phyloP scores from a whole-genome alignment of 1,284 basidiomycete genomes.

The Boletus sp. region DNA sequence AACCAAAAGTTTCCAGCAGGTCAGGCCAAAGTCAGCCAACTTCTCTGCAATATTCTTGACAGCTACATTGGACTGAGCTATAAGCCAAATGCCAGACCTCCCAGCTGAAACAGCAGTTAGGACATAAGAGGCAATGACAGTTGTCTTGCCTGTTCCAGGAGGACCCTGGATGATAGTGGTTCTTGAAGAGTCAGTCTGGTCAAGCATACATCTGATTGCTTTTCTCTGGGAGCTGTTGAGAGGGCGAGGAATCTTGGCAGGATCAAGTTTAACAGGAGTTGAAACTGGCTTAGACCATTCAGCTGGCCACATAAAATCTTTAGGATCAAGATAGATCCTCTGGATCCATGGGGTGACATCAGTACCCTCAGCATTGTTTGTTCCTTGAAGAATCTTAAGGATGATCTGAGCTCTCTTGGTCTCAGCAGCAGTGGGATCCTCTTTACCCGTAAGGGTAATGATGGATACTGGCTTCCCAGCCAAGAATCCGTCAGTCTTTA shows the following conservation, averaged over 20 bases:
- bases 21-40: constrained; percentile 36
- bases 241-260: constrained; percentile 20
- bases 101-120: constrained; percentile 29
- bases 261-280: constrained; percentile 16
- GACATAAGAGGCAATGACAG: constrained; percentile 49
- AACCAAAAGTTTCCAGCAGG: constrained; percentile 43
- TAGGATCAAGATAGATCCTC: constrained; percentile 46
- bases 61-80: constrained; percentile 51
- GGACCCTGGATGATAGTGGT: constrained; percentile 44
- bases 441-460: constrained; percentile 46
- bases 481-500: constrained; percentile 18
- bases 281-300: constrained; percentile 26
- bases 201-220: constrained; percentile 29
- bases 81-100: constrained; percentile 42
- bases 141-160: constrained; percentile 45
- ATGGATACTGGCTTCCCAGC: constrained; percentile 30
- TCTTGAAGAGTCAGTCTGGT: constrained; percentile 21
- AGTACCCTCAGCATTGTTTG: constrained; percentile 26
- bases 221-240: constrained; percentile 27
- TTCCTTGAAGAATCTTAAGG: constrained; percentile 50
- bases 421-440: constrained; percentile 52
- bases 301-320: constrained; percentile 43
- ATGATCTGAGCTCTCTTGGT: constrained; percentile 40
- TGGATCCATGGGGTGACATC: constrained; percentile 54
- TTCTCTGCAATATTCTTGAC: constrained; percentile 60